Base-by-base conservation (phyloP, 2,329 filamentous ascomycete species). In the Xylariaceae sp. region DNA sequence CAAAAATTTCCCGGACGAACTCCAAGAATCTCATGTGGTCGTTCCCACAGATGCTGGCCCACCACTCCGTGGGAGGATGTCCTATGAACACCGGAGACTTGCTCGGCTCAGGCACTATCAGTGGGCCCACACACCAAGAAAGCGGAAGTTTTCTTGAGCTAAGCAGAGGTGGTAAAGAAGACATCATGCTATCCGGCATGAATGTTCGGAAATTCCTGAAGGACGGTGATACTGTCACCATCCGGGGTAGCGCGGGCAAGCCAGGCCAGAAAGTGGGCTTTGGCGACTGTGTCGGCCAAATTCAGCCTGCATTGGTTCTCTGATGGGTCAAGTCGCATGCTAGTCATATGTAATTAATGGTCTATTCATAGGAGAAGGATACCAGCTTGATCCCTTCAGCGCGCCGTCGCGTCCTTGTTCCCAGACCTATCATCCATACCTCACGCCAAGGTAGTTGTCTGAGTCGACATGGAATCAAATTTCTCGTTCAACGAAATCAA, bases 11-110 rank as follows among this genome's bases (percentile, higher is more conserved):
- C 1, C 79, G 75, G 62, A 87, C 80, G 61, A 87, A 80, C 59
- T 82, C 85, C 8, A 82, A 79, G 64, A 82, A 92, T 68, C 77
- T 93, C 9, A 78, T 93, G n/a, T 93, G 86, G 80, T 92, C 88
- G 0, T 93, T 92, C 74, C 83, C 88, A 3, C 89, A 93, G 72
- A 92, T 92, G 88, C 78, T 93, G 47, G 83, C 89, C 1, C 89
- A 93, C 71, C 89, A 93, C 71, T 85, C 87, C 1, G 81, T 90
- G 51, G 88, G 87, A 1, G 89, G 89, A 4, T 94, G 89, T 72
- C 84, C 86, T 2, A 80, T 94, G 78, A 81, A 84, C 51, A 81
- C 86, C 0, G 89, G 89, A 39, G 89, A 94, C 70, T 73, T 94
- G 55, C 75, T 94, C 4, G 90, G 89, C 1, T 90, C 87, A 1